Conservation (phyloP, 169 alveolate species). For the Eimeria praecox region DNA sequence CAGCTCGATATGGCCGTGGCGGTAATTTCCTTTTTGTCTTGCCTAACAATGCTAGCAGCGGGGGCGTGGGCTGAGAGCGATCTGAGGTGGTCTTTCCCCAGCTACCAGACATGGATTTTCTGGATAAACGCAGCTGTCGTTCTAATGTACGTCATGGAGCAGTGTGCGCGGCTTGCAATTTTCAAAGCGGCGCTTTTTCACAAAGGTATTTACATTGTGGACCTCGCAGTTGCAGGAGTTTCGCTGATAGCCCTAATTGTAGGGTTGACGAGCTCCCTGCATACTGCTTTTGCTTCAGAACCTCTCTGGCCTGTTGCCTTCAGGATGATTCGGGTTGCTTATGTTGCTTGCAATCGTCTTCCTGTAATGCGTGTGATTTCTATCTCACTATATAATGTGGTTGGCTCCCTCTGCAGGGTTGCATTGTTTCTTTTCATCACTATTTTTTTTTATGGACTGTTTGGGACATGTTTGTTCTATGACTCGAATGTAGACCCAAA, state of each 20-base stretch:
- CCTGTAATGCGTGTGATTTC: constrained; percentile 72
- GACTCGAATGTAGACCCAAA: constrained; percentile 41
- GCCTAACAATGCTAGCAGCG: constrained; percentile 52
- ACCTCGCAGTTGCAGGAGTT: constrained; percentile 24
- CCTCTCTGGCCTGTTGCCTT: constrained; percentile 80
- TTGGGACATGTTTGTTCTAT: constrained; percentile 74
- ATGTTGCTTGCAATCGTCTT: constrained; percentile 52
- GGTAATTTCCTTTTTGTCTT: constrained; percentile 31
- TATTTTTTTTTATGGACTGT: constrained; percentile 51
- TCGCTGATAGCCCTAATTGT: constrained; percentile 50
- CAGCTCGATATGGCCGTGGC: constrained; percentile 66
- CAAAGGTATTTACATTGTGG: constrained; percentile 30
- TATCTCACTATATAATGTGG: constrained; percentile 43
- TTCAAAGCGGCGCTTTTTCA: constrained; percentile 33
- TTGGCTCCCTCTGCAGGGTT: constrained; percentile 51
- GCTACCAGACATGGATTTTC: constrained; percentile 38
- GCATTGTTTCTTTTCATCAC: constrained; percentile 20
- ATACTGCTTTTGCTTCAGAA: constrained; percentile 57
- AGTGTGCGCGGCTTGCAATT: constrained; percentile 14
- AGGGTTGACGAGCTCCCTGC: constrained; percentile 9
- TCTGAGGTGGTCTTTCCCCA: constrained; percentile 28
- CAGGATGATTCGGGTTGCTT: constrained; percentile 73
- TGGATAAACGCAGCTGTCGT: constrained; percentile 59
- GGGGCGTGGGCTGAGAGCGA: constrained; percentile 76
- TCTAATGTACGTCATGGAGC: constrained; percentile 37